phyloP scores from a whole-genome alignment of 1,284 basidiomycete species.

The Sutorius eximius region DNA sequence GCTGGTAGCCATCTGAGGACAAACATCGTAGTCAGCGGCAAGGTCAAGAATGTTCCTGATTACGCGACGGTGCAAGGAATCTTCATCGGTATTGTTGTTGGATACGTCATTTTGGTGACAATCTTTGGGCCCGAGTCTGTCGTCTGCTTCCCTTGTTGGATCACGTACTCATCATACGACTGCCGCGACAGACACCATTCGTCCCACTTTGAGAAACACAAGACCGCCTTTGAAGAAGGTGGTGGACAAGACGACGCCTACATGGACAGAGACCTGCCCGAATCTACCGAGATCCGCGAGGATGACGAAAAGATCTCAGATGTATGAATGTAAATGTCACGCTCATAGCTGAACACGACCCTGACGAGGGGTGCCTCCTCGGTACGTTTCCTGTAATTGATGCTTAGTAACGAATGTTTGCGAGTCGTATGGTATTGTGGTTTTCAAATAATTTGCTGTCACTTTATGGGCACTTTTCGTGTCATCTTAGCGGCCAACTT shows the following conservation, averaged over 20 bases:
- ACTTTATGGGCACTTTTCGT: not conserved
- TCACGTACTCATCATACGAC: not conserved
- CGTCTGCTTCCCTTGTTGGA: not conserved
- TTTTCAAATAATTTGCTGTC: not conserved
- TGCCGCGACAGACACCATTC: constrained; percentile 61
- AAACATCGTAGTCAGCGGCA: constrained; percentile 49
- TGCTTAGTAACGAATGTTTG: not conserved
- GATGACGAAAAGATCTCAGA: constrained; percentile 23
- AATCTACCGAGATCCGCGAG: constrained; percentile 7
- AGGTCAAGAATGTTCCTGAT: constrained; percentile 55
- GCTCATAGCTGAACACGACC: not conserved
- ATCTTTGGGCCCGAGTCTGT: constrained; percentile 74
- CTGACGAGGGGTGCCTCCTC: not conserved
- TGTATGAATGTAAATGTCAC: constrained; percentile 2
- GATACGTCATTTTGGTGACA: constrained; percentile 68
- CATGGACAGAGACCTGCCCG: constrained; percentile 15
- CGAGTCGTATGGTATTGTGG: not conserved
- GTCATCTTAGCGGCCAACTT: not conserved
- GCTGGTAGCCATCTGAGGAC: constrained; percentile 60
- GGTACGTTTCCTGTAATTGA: too few species aligned
- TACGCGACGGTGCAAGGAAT: constrained; percentile 89
- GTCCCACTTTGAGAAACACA: constrained; percentile 81
- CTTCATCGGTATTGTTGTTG: constrained; percentile 75
- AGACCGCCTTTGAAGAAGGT: constrained; percentile 77
- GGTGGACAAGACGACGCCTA: constrained; percentile 52